Evolutionary conservation across 148 eudicot species (phyloP).

Genomic region (Agrostemma githago): DNA sequence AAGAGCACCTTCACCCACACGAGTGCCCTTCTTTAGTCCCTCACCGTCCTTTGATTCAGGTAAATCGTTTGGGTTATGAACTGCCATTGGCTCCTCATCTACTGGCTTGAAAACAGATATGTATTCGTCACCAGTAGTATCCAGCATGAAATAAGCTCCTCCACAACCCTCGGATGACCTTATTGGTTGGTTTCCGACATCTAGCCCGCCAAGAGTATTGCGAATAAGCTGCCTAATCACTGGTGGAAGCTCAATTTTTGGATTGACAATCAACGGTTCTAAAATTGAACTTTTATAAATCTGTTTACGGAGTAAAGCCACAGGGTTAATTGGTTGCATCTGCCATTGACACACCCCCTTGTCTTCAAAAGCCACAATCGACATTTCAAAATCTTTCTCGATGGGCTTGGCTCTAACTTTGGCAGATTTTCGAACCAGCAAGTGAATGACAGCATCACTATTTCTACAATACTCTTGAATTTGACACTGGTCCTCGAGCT

Average conservation of each 20-base stretch:
- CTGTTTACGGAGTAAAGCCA: conserved; percentile 16
- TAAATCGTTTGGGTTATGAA: conserved; percentile 66
- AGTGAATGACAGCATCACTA: conserved; percentile 57
- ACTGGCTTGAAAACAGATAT: conserved; percentile 68
- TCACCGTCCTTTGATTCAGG: conserved; percentile 65
- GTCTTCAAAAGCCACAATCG: conserved; percentile 40
- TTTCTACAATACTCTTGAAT: conserved; percentile 47
- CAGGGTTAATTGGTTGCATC: conserved; percentile 19
- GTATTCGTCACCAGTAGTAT: conserved; percentile 48
- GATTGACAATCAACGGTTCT: conserved; percentile 50
- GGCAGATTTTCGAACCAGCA: conserved; percentile 56
- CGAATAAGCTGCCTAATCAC: conserved; percentile 43
- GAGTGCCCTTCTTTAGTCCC: conserved; percentile 75
- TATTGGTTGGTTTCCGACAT: conserved; percentile 47
- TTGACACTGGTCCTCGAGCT: conserved; percentile 65
- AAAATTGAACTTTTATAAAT: conserved; percentile 27
- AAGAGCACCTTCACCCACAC: conserved; percentile 78
- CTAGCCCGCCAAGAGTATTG: conserved; percentile 45
- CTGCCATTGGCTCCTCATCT: conserved; percentile 87
- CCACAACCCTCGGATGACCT: conserved; percentile 79
- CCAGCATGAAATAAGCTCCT: conserved; percentile 76
- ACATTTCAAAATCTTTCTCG: conserved; percentile 50
- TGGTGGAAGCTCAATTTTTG: conserved; percentile 40
- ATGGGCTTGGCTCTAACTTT: conserved; percentile 47
- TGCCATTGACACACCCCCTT: conserved; percentile 13